These are phyloP conservation scores for Solanum okadae DNA, from an alignment of 257 asterid genomes.

Conservation along the genomic window DNA sequence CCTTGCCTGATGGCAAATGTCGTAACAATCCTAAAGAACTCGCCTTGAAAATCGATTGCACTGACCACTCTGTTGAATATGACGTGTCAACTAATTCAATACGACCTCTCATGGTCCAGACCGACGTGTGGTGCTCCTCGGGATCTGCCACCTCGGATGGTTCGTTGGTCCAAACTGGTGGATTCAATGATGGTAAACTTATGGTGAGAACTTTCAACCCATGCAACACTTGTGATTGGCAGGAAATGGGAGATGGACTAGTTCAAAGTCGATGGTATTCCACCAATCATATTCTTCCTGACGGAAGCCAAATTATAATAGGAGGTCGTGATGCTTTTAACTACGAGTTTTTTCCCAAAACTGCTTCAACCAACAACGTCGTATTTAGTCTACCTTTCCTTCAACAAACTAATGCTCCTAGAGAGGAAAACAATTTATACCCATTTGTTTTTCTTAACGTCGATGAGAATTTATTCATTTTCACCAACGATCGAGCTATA, in stretches of 20 bases:
- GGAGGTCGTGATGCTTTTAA: conserved; percentile 14
- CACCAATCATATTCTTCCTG: conserved; percentile 14
- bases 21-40: conserved; percentile 17
- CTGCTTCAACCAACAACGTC: background rate
- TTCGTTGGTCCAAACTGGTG: conserved; percentile 35
- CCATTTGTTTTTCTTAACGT: conserved; percentile 18
- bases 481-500: conserved; percentile 16
- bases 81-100: conserved; percentile 24
- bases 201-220: background rate
- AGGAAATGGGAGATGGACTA: background rate
- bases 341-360: conserved; percentile 14
- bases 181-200: conserved; percentile 20
- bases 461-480: conserved; percentile 1
- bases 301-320: conserved; percentile 8
- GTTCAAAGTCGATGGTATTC: conserved; percentile 19
- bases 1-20: conserved; percentile 28
- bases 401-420: conserved; percentile 5
- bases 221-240: conserved; percentile 11
- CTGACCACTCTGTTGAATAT: conserved; percentile 49
- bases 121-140: conserved; percentile 50
- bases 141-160: conserved; percentile 35
- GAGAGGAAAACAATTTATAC: conserved; percentile 13
- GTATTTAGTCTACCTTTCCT: background rate
- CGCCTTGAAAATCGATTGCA: conserved; percentile 22
- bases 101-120: conserved; percentile 33